Percentiles rank a stretch among this genome's conserved stretches.
phyloP scores from a whole-genome alignment of 306 rosid species.

The Oxytropis ochrocephala region DNA sequence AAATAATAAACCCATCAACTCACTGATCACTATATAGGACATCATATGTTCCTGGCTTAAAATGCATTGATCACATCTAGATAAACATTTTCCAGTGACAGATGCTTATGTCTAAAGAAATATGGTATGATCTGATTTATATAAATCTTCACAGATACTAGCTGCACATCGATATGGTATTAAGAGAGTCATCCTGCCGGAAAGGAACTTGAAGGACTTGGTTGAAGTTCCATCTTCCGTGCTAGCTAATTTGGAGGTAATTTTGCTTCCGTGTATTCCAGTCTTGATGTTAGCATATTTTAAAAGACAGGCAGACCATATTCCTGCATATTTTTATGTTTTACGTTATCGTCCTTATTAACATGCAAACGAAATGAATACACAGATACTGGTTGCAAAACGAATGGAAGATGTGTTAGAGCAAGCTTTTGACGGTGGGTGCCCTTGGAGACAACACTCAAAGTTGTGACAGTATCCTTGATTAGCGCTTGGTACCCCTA shows the following conservation, averaged over 20 bases:
- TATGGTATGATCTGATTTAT: constrained; percentile 9
- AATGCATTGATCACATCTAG: not conserved
- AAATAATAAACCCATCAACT: not conserved
- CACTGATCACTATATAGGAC: not conserved
- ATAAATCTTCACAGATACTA: constrained; percentile 57
- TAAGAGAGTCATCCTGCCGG: constrained; percentile 85
- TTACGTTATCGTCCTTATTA: not conserved
- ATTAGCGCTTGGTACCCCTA: not conserved
- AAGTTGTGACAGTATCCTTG: constrained; percentile 46
- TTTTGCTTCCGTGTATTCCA: not conserved
- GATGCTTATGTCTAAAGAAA: not conserved
- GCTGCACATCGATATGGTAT: constrained; percentile 93
- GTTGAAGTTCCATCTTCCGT: constrained; percentile 86
- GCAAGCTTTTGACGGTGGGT: constrained; percentile 77
- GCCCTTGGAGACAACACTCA: constrained; percentile 72
- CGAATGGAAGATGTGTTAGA: constrained; percentile 79
- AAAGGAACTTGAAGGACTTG: constrained; percentile 91
- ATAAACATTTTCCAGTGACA: not conserved
- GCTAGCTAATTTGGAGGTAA: constrained; percentile 77
- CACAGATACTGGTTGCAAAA: constrained; percentile 64
- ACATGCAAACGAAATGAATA: constrained; percentile 6
- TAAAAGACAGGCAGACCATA: not conserved
- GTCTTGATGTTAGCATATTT: not conserved
- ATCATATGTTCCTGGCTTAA: not conserved
- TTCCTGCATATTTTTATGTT: constrained; percentile 5